Base-by-base conservation (phyloP, 2,329 filamentous ascomycete genomes). In the Xylariaceae sp. region DNA sequence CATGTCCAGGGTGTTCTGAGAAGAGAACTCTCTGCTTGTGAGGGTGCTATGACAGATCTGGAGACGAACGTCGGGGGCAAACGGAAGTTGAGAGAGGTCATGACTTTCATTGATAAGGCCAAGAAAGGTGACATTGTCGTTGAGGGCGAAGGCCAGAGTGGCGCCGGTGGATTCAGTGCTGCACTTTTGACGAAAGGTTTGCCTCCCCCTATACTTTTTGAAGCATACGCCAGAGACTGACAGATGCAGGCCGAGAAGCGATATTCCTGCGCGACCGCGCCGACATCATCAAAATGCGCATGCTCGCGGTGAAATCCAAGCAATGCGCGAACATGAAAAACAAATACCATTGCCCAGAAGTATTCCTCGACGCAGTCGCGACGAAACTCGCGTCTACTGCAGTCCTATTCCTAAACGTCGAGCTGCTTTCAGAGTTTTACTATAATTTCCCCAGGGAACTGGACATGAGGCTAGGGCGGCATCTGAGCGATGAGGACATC, bases 331-430 rank as follows among this genome's bases (percentile, higher is more conserved):
- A 75, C 58, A 78, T 86, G 58, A 86, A 86, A 63, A 96, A 96
- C 75, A 96, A 96, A 74, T 96, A 97, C 72, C 83, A 94, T 72
- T 99, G 94, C 65, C 94, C 94, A 0, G 94, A 99, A 67, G 82
- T 99, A 14, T 99, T 99, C 75, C 82, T 99, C n/a, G 91, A 99
- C 63, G 90, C 95, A 3, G 94, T 96, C 2, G 91, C 94, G 1
- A 89, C 91, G 59, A 97, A 97, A 71, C 81, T 99, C 43, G 95
- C 92, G 3, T 87, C 90, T 1, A 99, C 94, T 0, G 92, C 94
- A 2, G 94, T 99, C 9, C 82, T 99, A 0, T 99, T 99, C 76
- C 80, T 99, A 30, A 96, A 99, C 63, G 94, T 97, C 11, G 95
- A 99, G 72, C 80, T 99, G 17, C 81, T 99, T 15, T 92, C 89